phyloP scores from a whole-genome alignment of 148 eudicot genomes.

The Vaccinium corymbosum region DNA sequence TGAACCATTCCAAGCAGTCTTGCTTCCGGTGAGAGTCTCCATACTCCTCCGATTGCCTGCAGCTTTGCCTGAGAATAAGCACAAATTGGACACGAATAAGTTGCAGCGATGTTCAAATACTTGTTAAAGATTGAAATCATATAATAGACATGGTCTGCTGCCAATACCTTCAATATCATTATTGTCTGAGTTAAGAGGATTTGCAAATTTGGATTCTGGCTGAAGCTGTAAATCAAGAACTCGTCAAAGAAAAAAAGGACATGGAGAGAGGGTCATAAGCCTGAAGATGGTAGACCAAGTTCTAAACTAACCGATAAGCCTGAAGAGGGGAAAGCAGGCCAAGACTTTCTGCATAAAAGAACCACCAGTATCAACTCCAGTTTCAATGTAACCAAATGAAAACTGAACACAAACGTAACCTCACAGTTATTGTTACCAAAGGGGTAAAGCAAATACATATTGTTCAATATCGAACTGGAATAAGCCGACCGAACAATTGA shows the following conservation, averaged over 20 bases:
- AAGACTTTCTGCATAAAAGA: constrained; percentile 46
- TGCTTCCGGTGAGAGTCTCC: constrained; percentile 10
- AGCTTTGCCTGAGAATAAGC: constrained; percentile 8
- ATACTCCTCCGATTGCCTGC: constrained; percentile 14
- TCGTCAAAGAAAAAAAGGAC: not conserved
- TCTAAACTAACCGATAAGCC: constrained; percentile 46
- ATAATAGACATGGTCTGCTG: not conserved
- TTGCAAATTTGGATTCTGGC: constrained; percentile 31
- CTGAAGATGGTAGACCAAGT: not conserved
- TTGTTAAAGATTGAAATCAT: not conserved
- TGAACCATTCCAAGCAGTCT: constrained; percentile 15
- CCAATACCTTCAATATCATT: constrained; percentile 39
- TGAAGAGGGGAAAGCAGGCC: constrained; percentile 64
- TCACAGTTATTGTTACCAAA: not conserved
- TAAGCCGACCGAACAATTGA: not conserved
- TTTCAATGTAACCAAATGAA: constrained; percentile 2
- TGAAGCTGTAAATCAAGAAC: constrained; percentile 37
- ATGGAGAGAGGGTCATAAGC: not conserved
- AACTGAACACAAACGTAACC: not conserved
- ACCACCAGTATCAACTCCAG: not conserved
- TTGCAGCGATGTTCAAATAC: not conserved
- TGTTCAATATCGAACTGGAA: not conserved
- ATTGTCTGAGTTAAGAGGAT: constrained; percentile 22
- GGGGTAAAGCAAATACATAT: not conserved
- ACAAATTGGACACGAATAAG: not conserved